Evolutionary conservation across 2,329 filamentous ascomycete genomes (phyloP), one percentile per base, ranked within the genome.

Genomic region (Diaporthe destruens): DNA sequence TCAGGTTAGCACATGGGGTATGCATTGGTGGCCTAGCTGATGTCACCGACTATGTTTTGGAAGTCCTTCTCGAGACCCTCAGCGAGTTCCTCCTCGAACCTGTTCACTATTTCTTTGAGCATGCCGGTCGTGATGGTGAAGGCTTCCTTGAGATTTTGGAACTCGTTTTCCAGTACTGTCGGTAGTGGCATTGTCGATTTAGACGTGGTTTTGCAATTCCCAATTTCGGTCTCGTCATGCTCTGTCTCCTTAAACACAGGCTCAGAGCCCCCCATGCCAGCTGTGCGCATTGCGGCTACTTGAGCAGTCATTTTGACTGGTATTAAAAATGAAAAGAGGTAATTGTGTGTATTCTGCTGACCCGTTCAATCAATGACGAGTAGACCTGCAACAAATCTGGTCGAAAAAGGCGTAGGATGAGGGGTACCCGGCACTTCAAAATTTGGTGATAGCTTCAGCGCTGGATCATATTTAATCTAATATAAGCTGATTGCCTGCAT

Each of bases 11-110:
- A 36, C 2, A 36, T 2, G 5, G 5, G 34, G 14, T 42, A 14
- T 8, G 2, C 25, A 11, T 25, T 29, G 44, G 14, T 47, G 32
- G n/a, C 20, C 47, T 18, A 1, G 7, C 34, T 11, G 23, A 16
- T 6, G 23, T 47, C 18, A 54, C 72, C 16, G 12, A 71, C 72
- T 25, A 73, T 73, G 16, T 73, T 73, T 14, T 73, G 68, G 18
- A 8, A 36, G 36, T 63, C 23, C 55, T 71, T 73, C 29, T 71
- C 42, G 11, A 73, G 20, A 1, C 72, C 72, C 14, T 57, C 68
- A 3, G 42, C 72, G 12, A 73, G 68, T 23, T 73, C 72, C 18
- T 68, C n/a, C 3, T 59, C 68, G 29, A 73, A 73, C 2, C 34
- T 59, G 8, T 55, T 6, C n/a, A 61, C 61, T 3, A 73, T 73